Base-by-base conservation (phyloP, 495 filamentous ascomycete species). In the Penicillium arizonense region DNA sequence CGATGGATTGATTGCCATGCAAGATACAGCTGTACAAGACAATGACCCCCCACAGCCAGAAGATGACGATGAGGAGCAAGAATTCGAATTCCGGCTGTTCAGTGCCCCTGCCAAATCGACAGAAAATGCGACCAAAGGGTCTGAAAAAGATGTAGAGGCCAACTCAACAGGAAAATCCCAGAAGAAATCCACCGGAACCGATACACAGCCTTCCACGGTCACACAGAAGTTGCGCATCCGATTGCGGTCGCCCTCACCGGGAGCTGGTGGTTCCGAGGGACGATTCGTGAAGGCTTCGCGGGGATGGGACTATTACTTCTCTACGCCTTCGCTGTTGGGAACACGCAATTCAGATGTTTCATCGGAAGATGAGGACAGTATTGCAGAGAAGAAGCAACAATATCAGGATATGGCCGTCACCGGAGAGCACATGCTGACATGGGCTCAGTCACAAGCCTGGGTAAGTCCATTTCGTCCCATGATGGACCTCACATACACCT, bases 1-100 rank as follows among this genome's bases (percentile, higher is more conserved):
- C 26, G 69, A 75, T 47, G 44, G 55, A 2, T 35, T 70, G 18
- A 40, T 65, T 23, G 51, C 53, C 2, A 1, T 53, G 13, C 48
- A n/a, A 14, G 20, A 56, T 9, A 28, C 34, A 24, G 8, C 18
- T 12, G 14, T 20, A 18, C 21, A 59, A 32, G 30, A 50, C 10
- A 42, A 52, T 21, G 46, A 51, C 33, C 20, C 24, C 18, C 8
- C 16, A 12, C 49, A 40, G 8, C 44, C 47, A 1, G 39, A 23
- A 13, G 41, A 44, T 1, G 72, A 76, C 21, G 73, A 71, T 2
- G 72, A 73, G 30, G 75, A 77, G 49, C 70, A 77, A 56, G 75
- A 76, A 50, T 77, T 76, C 56, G 73, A 76, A 40, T 77, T 77
- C 55, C 70, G 75, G 4, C 52, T 77, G 23, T 77, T 77, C 65